A percentile compares a stretch with the other conserved stretches of the same genome.
These are phyloP conservation scores for Apiotrichum brassicae DNA, from an alignment of 1,284 basidiomycete species.

Conservation along the genomic window DNA sequence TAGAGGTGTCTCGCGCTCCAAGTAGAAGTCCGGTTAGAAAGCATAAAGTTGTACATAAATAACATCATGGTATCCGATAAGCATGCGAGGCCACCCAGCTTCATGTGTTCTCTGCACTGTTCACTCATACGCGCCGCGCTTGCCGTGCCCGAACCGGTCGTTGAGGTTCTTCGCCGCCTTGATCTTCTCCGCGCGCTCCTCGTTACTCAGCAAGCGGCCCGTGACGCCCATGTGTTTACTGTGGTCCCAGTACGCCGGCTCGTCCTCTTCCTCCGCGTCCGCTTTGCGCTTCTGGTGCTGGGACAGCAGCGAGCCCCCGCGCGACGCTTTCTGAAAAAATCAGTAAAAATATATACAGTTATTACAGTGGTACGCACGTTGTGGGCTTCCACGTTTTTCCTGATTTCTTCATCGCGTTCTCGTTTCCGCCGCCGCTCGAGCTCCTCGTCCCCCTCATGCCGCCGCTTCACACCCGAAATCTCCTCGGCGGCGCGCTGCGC, in stretches of 20 bases:
- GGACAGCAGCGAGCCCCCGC: conserved; percentile 64
- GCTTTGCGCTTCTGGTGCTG: conserved; percentile 53
- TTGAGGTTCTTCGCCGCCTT: conserved; percentile 69
- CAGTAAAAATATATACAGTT: no score
- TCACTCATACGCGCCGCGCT: conserved; percentile 43
- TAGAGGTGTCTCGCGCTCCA: no score
- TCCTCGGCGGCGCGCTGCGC: conserved; percentile 80
- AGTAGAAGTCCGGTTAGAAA: no score
- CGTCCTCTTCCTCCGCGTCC: conserved; percentile 51
- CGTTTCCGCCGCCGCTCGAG: conserved; percentile 52
- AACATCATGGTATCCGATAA: no score
- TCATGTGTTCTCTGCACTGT: no score
- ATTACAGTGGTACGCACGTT: conserved; percentile 61
- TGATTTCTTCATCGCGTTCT: conserved; percentile 61
- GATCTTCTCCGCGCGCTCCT: conserved; percentile 66
- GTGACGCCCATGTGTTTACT: conserved; percentile 75
- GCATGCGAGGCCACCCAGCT: no score
- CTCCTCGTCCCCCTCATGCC: conserved; percentile 44
- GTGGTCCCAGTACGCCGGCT: conserved; percentile 76
- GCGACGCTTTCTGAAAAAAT: conserved; percentile 54
- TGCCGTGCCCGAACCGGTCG: conserved; percentile 64
- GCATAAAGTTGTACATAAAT: background rate
- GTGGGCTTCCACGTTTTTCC: conserved; percentile 66
- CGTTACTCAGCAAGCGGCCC: conserved; percentile 77
- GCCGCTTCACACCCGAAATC: conserved; percentile 69